A percentile compares a stretch with the other conserved stretches of the same genome.
Evolutionary conservation across 2,329 filamentous ascomycete genomes (phyloP).

Genomic region (Xylaria hypoxylon): DNA sequence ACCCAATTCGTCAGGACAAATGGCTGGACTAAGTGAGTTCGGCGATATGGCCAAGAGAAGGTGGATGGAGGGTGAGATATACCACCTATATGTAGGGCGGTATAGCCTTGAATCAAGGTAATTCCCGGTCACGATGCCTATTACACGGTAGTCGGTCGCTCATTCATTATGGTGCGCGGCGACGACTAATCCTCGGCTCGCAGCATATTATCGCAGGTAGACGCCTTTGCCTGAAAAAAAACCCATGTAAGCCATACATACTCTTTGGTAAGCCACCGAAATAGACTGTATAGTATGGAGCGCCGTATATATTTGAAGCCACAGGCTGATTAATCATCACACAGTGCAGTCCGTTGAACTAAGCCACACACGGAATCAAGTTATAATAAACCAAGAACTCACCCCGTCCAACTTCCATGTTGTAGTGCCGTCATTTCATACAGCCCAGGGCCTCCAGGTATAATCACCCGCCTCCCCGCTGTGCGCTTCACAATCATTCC

Average conservation of each 20-base stretch:
- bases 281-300: neutral
- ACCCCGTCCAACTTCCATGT: no score
- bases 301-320: no score
- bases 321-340: no score
- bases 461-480: no score
- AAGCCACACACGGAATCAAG: no score
- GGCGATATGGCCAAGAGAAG: slow-evolving; percentile 3
- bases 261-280: neutral
- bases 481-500: no score
- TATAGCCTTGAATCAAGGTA: neutral
- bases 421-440: no score
- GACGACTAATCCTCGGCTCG: neutral
- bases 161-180: no score
- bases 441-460: no score
- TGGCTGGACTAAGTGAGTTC: neutral
- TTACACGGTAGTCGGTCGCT: neutral
- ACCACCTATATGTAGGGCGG: slow-evolving; percentile 1
- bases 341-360: no score
- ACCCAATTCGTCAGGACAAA: neutral
- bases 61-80: slow-evolving; percentile 4
- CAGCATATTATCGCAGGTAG: neutral
- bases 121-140: neutral
- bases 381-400: no score
- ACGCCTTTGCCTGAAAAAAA: neutral
- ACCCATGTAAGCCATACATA: neutral